Percentiles rank a stretch among this genome's conserved stretches.
Evolutionary conservation across 441 rosid species (phyloP).

Genomic region (Brassica hybrid): DNA sequence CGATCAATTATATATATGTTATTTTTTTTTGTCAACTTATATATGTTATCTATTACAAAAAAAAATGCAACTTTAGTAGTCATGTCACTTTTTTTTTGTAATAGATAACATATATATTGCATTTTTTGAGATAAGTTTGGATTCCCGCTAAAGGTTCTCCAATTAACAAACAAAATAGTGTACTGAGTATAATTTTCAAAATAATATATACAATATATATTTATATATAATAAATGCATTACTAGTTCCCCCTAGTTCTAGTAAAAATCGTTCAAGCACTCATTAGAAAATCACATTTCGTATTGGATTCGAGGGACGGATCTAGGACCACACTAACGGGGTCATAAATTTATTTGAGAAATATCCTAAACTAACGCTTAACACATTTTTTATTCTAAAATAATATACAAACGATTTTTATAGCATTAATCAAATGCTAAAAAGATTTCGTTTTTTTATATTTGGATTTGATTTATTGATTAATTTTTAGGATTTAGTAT

Average conservation of each 20-base stretch:
- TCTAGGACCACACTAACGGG: not conserved
- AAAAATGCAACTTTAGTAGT: no score
- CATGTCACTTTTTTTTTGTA: no score
- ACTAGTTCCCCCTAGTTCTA: not conserved
- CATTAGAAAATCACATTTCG: no score
- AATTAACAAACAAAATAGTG: not conserved
- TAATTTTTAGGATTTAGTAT: not conserved
- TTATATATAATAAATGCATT: not conserved
- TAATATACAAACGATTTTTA: no score
- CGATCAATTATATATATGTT: no score
- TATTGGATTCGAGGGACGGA: not conserved
- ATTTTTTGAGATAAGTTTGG: no score
- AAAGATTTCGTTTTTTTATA: not conserved
- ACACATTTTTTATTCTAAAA: not conserved
- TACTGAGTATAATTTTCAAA: not conserved
- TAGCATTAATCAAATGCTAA: not conserved
- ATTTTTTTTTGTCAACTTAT: no score
- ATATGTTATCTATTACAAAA: no score
- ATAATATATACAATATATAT: no score
- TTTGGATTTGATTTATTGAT: not conserved
- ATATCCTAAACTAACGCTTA: not conserved
- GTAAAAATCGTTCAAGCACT: not conserved
- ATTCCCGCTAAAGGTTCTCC: no score
- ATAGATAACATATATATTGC: no score
- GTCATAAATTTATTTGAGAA: not conserved